phyloP scores from a whole-genome alignment of 2,329 filamentous ascomycete species.

The Trichoderma afroharzianum region DNA sequence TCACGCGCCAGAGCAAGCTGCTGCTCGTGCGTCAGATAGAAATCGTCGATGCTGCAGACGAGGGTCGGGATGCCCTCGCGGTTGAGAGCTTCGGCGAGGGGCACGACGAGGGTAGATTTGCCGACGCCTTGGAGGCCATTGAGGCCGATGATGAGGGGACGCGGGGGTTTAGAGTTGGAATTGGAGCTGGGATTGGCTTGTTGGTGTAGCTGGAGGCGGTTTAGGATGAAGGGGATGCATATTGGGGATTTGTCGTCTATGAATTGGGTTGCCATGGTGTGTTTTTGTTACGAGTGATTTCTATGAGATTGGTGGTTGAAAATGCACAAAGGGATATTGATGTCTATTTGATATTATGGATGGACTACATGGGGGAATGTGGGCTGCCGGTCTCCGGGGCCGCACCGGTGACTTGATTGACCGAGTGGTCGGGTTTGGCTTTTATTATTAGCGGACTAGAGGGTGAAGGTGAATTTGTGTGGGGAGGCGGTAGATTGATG shows the following conservation, averaged over 20 bases:
- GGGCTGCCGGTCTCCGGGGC: neutral
- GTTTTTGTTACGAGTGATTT: neutral
- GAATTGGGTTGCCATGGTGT: conserved; percentile 34
- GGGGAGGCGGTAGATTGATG: neutral
- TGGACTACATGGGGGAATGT: neutral
- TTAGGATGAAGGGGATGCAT: conserved; percentile 73
- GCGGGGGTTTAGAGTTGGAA: conserved; percentile 29
- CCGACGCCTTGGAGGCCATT: conserved; percentile 91
- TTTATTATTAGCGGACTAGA: neutral
- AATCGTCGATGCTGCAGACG: conserved; percentile 82
- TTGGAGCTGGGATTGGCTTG: neutral
- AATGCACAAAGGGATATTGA: neutral
- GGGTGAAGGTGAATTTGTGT: neutral
- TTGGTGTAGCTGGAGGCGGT: conserved; percentile 51
- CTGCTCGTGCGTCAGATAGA: conserved; percentile 72
- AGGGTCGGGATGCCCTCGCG: conserved; percentile 58
- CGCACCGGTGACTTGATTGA: neutral
- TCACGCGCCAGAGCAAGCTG: conserved; percentile 62
- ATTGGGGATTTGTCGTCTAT: conserved; percentile 74
- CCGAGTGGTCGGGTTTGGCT: neutral
- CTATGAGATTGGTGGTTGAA: neutral
- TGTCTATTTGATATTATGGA: no score
- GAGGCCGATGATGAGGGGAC: conserved; percentile 76
- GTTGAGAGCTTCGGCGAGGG: conserved; percentile 60
- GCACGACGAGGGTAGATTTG: conserved; percentile 80